A percentile compares a stretch with the other conserved stretches of the same genome.
Conservation (phyloP, 495 filamentous ascomycete species). For the Penicillium manginii region DNA sequence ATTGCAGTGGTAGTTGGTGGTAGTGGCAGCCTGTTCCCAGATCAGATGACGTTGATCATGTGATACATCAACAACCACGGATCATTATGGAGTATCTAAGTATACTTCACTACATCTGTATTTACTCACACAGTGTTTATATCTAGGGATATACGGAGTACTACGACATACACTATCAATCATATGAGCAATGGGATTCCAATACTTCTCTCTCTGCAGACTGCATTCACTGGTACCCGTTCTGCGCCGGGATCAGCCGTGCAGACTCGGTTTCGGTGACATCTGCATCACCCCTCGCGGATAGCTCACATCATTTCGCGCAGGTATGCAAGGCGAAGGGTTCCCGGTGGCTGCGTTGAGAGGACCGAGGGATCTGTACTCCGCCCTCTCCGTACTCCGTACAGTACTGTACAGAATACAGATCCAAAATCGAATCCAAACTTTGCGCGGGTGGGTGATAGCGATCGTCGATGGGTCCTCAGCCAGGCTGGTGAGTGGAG, state of each 20-base stretch:
- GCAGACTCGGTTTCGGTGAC: not conserved
- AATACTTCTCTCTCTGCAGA: too few species aligned
- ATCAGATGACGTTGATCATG: slow-evolving; percentile 32
- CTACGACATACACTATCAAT: too few species aligned
- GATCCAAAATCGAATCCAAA: slow-evolving; percentile 1
- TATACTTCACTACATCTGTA: not conserved
- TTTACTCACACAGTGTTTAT: too few species aligned
- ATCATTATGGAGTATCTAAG: not conserved
- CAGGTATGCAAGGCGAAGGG: slow-evolving; percentile 22
- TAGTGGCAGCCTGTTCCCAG: not conserved
- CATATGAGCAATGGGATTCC: too few species aligned
- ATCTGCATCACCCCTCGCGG: slow-evolving; percentile 1
- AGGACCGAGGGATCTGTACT: too few species aligned
- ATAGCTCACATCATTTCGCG: slow-evolving; percentile 18
- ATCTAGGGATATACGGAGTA: too few species aligned
- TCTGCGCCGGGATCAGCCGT: too few species aligned
- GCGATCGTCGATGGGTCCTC: slow-evolving; percentile 28
- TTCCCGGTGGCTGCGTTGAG: not conserved
- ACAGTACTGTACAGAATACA: not conserved
- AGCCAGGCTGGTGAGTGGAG: slow-evolving; percentile 18
- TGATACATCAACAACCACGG: slow-evolving; percentile 7
- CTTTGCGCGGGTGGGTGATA: slow-evolving; percentile 25
- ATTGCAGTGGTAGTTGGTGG: too few species aligned
- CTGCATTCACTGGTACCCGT: too few species aligned
- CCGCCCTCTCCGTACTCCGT: not conserved